These are phyloP conservation scores for Lyophyllum decastes DNA, from an alignment of 768 basidiomycete species.

Conservation along the genomic window DNA sequence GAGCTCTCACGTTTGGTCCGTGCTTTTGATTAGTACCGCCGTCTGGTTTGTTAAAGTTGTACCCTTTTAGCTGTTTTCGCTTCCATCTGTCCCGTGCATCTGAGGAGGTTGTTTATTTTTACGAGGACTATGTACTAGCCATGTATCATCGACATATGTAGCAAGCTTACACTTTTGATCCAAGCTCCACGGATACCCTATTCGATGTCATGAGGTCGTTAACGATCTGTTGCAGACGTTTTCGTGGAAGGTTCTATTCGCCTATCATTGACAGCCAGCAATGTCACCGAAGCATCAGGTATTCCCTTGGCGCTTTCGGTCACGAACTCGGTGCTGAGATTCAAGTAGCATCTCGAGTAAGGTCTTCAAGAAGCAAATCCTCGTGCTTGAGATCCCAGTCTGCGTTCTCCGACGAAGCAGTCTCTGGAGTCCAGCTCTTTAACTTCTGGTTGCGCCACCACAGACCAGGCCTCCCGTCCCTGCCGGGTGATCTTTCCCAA, in stretches of 20 bases:
- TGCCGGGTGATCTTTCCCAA: conserved; percentile 53
- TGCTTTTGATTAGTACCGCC: neutral
- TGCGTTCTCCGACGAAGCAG: neutral
- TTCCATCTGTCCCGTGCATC: neutral
- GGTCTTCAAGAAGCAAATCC: conserved; percentile 9
- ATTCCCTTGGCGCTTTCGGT: neutral
- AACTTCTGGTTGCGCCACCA: conserved; percentile 44
- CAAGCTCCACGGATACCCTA: neutral
- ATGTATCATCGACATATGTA: neutral
- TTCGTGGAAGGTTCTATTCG: neutral
- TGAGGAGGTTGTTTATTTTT: neutral
- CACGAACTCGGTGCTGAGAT: neutral
- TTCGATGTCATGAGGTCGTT: neutral
- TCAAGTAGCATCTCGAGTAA: conserved; percentile 6
- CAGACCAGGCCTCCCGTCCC: conserved; percentile 41
- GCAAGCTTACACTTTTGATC: neutral
- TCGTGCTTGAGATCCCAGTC: neutral
- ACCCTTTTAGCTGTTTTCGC: neutral
- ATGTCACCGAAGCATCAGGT: too few species aligned
- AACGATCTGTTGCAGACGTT: neutral
- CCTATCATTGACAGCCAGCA: neutral
- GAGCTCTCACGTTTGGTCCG: too few species aligned
- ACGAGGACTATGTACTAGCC: neutral
- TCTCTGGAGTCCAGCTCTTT: conserved; percentile 33
- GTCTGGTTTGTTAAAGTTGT: neutral